Percentiles rank a stretch among this genome's conserved stretches.
Evolutionary conservation across 2,329 filamentous ascomycete genomes (phyloP).

Genomic region (Xylariaceae sp.): DNA sequence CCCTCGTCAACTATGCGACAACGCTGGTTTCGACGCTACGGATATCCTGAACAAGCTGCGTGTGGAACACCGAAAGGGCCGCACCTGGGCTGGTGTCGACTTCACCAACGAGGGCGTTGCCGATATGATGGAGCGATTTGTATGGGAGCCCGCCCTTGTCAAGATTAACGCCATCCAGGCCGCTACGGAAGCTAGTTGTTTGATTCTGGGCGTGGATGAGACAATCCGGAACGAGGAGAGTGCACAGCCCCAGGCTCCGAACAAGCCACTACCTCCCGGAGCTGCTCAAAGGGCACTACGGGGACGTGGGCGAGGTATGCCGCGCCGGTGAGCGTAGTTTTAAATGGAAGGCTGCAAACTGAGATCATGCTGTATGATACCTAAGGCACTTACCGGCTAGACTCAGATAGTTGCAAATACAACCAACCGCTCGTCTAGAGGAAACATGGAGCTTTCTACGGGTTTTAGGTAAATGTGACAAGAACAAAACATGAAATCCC

Average conservation of each 20-base stretch:
- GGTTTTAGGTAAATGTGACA: slow-evolving; percentile 2
- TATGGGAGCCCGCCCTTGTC: slow-evolving; percentile 94
- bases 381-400: slow-evolving; percentile 19
- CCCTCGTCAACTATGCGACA: slow-evolving; percentile 94
- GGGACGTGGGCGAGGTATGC: slow-evolving; percentile 83
- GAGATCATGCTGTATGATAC: slow-evolving; percentile 20
- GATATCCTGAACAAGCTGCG: slow-evolving; percentile 95
- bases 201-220: slow-evolving; percentile 96
- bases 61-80: slow-evolving; percentile 92
- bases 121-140: slow-evolving; percentile 92
- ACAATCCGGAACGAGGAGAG: slow-evolving; percentile 98
- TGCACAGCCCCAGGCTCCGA: slow-evolving; percentile 73
- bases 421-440: slow-evolving; percentile 6
- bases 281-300: slow-evolving; percentile 86
- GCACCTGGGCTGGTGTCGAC: slow-evolving; percentile 92
- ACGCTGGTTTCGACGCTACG: slow-evolving; percentile 95
- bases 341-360: neutral
- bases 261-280: slow-evolving; percentile 68
- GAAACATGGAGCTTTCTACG: slow-evolving; percentile 1
- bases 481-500: too few species aligned
- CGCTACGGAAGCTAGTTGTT: slow-evolving; percentile 87
- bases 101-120: slow-evolving; percentile 87
- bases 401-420: slow-evolving; percentile 20
- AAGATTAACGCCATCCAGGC: slow-evolving; percentile 98
- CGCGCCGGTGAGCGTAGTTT: slow-evolving; percentile 56